These are phyloP conservation scores for Zygosaccharomyces sapae DNA, from an alignment of 1,139 yeast genomes.

Conservation along the genomic window DNA sequence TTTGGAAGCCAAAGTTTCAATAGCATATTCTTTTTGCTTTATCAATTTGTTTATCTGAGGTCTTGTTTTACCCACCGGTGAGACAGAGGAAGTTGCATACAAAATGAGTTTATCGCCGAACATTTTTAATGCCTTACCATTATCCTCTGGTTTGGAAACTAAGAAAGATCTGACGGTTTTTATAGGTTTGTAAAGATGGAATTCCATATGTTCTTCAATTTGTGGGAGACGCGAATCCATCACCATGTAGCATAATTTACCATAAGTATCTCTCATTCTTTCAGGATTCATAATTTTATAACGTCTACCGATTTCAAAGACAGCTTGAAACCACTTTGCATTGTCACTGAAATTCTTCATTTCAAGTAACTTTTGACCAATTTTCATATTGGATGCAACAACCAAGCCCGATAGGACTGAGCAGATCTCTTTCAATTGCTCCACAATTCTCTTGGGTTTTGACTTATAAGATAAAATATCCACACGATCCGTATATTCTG, in stretches of 20 bases:
- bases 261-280: constrained; percentile 67
- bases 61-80: constrained; percentile 53
- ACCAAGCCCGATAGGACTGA: constrained; percentile 69
- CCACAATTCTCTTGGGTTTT: constrained; percentile 61
- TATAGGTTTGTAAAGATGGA: constrained; percentile 66
- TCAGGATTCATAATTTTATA: constrained; percentile 79
- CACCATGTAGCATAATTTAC: constrained; percentile 71
- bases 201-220: constrained; percentile 61
- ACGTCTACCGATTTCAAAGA: constrained; percentile 72
- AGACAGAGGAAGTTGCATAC: constrained; percentile 61
- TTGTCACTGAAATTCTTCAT: constrained; percentile 61
- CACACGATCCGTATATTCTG: constrained; percentile 71
- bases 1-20: constrained; percentile 50
- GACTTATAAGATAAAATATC: constrained; percentile 61
- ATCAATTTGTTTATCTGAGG: constrained; percentile 51
- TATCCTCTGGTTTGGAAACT: constrained; percentile 37
- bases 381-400: constrained; percentile 65
- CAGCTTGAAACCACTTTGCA: constrained; percentile 61
- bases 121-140: constrained; percentile 41
- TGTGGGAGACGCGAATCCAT: constrained; percentile 75
- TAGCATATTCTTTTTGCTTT: constrained; percentile 57
- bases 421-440: constrained; percentile 66
- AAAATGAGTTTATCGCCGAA: constrained; percentile 54
- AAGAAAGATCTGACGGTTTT: constrained; percentile 53
- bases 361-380: constrained; percentile 57